Evolutionary conservation across 306 rosid species (phyloP).

Genomic region (Trifolium pratense): DNA sequence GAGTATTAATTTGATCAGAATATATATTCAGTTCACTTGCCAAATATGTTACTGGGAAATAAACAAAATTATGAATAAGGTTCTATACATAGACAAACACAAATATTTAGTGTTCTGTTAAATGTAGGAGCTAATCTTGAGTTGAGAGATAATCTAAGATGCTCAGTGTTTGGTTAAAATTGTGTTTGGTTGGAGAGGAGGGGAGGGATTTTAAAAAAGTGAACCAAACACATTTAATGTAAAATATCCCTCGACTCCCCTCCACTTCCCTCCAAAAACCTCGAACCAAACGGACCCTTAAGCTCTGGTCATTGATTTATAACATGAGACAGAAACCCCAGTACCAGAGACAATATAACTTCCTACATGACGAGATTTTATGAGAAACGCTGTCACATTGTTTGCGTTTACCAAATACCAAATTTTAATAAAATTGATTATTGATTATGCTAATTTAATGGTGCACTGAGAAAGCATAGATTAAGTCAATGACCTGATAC

Average conservation of each 20-base stretch:
- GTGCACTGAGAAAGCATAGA: background rate
- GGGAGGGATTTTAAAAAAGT: no score
- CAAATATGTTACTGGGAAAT: background rate
- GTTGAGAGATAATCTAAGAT: background rate
- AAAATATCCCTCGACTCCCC: no score
- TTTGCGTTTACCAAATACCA: background rate
- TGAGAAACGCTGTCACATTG: no score
- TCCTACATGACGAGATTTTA: no score
- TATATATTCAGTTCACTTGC: background rate
- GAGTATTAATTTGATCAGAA: background rate
- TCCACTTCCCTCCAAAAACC: no score
- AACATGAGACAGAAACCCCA: background rate
- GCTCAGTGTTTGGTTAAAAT: no score
- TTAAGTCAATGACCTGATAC: background rate
- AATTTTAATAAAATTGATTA: conserved; percentile 4
- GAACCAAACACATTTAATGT: no score
- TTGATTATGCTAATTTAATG: background rate
- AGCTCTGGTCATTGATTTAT: background rate
- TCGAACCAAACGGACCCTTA: no score
- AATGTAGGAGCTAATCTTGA: background rate
- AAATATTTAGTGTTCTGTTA: background rate
- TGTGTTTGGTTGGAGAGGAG: no score
- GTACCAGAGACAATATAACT: conserved; percentile 3
- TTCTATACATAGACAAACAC: background rate
- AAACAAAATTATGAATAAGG: background rate